A percentile compares a stretch with the other conserved stretches of the same genome.
These are phyloP conservation scores for Chlorella variabilis DNA, from an alignment of 163 green algal genomes.

Conservation along the genomic window DNA sequence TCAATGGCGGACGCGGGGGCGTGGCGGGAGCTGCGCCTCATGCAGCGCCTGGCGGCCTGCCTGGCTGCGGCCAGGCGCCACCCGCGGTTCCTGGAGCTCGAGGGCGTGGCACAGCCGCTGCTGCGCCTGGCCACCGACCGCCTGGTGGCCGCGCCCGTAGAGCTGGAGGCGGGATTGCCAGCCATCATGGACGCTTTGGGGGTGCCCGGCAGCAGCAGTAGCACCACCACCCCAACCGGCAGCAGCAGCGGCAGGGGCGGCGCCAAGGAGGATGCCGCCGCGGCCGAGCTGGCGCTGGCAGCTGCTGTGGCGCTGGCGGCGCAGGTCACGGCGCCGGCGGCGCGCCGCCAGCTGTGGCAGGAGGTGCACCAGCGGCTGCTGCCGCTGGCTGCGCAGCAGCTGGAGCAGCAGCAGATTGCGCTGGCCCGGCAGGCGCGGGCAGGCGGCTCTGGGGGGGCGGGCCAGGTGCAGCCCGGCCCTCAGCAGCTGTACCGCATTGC, in stretches of 20 bases:
- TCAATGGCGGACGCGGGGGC: not conserved
- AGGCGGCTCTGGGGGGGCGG: not conserved
- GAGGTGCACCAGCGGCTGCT: slow-evolving; percentile 21
- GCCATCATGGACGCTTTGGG: slow-evolving; percentile 18
- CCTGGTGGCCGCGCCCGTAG: not conserved
- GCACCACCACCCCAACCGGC: not conserved
- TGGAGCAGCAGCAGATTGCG: slow-evolving; percentile 26
- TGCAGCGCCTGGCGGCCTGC: slow-evolving; percentile 21
- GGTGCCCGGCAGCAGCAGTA: not conserved
- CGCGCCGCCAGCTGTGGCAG: slow-evolving; percentile 13
- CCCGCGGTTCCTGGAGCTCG: not conserved
- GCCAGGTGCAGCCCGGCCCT: not conserved
- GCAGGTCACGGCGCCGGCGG: not conserved
- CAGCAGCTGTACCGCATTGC: slow-evolving; percentile 17
- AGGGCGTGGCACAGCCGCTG: not conserved
- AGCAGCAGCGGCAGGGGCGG: not conserved
- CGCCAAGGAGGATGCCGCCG: not conserved
- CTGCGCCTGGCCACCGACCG: slow-evolving; percentile 25
- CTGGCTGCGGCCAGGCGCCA: slow-evolving; percentile 15
- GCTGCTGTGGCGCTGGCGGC: slow-evolving; percentile 6
- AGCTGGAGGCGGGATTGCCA: slow-evolving; percentile 15
- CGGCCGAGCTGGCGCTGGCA: not conserved
- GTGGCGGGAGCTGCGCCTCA: slow-evolving; percentile 28
- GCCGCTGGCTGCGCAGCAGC: slow-evolving; percentile 9
- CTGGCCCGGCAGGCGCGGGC: not conserved